Evolutionary conservation across 768 basidiomycete genomes (phyloP), one percentile per base, ranked within the genome.

Genomic region (Pisolithus tinctorius): DNA sequence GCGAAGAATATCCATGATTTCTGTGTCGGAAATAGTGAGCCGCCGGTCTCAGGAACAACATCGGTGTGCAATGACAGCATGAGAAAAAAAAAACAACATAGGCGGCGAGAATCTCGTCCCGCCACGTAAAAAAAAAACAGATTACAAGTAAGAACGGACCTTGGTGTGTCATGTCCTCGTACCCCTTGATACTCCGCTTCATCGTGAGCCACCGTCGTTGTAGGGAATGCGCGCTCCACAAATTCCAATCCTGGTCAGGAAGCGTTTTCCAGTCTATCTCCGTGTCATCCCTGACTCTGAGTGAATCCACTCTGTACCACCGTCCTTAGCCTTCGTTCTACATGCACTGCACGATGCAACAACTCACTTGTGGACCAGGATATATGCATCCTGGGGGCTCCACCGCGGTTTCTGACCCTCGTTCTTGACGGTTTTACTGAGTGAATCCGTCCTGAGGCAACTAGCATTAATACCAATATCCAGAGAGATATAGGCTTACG

Each of bases 201-300:
- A 91, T 80, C 1, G 84, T 84, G 44, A 82, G 62, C 88, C 88
- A 92, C 45, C 87, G 82, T 37, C 87, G 77, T 57, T 90, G 88
- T 34, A 92, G 70, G 13, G 78, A 74, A 60, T 92, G 89, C 0
- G 86, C 80, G 63, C 88, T 91, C 86, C 86, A 91, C 8, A 88
- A 62, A 58, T 91, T 88, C 88, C 88, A 91, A 52, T 83, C 74
- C 14, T 79, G 62, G 63, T 93, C 89, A 1, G 80, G 71, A 10
- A 92, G 71, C 16, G 76, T 75, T 61, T 88, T 88, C 90, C 89
- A 93, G 58, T 88, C 84, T 43, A 93, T 85, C 61, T 92, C 90
- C 27, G 81, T 84, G 58, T 93, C 89, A 59, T 91, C 83, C 41
- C 77, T 74, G 48, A 91, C 85, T 52, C 83, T 77, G 44, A 91